Conservation (phyloP, 805 yeast genomes). For the Pichia nanzhaoensis region DNA sequence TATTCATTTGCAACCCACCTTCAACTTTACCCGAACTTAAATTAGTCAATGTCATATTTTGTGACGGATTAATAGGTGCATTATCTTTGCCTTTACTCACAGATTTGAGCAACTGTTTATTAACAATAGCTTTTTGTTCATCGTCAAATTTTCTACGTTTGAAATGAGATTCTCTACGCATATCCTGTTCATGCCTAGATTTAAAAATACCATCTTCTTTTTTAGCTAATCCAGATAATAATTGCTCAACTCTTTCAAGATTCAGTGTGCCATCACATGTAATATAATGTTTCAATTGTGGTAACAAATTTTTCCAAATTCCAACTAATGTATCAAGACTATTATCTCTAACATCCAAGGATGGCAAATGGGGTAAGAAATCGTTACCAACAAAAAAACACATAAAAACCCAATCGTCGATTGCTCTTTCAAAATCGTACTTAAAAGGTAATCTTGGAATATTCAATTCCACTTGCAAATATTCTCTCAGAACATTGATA, state of each 20-base stretch:
- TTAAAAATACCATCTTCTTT: constrained; percentile 78
- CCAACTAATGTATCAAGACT: constrained; percentile 77
- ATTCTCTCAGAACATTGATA: constrained; percentile 80
- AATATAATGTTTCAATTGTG: constrained; percentile 64
- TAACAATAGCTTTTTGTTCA: constrained; percentile 40
- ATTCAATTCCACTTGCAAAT: constrained; percentile 72
- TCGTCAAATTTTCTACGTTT: constrained; percentile 49
- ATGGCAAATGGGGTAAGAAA: constrained; percentile 93
- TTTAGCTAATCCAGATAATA: constrained; percentile 56
- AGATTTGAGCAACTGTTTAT: constrained; percentile 39
- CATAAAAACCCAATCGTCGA: constrained; percentile 98
- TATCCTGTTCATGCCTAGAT: constrained; percentile 60
- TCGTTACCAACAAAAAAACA: constrained; percentile 98
- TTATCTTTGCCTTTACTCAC: constrained; percentile 69
- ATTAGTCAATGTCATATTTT: constrained; percentile 70
- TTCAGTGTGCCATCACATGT: constrained; percentile 87
- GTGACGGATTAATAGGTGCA: constrained; percentile 64
- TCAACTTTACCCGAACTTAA: constrained; percentile 63
- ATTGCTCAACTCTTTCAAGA: constrained; percentile 64
- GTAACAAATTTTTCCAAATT: constrained; percentile 75
- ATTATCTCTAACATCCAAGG: constrained; percentile 89
- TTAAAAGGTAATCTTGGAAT: constrained; percentile 64
- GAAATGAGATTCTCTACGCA: constrained; percentile 56
- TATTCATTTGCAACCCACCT: constrained; percentile 53
- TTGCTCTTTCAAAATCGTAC: constrained; percentile 88